These are phyloP conservation scores for Ricinus communis DNA, from an alignment of 345 rosid species.

Conservation along the genomic window DNA sequence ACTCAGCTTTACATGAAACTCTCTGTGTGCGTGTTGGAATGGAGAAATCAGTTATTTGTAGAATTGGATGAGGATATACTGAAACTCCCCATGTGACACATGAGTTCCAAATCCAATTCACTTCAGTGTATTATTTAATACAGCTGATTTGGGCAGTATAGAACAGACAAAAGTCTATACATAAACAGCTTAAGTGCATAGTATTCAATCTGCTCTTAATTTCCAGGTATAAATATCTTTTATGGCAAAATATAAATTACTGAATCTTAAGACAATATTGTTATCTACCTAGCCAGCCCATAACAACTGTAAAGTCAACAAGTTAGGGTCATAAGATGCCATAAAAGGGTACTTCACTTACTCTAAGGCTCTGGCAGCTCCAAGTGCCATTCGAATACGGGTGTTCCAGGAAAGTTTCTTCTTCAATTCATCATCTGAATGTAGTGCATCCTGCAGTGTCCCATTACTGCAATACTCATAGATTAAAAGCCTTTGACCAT, in stretches of 20 bases:
- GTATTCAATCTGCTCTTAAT: background rate
- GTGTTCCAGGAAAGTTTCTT: slow-evolving; percentile 71
- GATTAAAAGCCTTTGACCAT: slow-evolving; percentile 83
- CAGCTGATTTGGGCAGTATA: background rate
- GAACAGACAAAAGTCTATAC: background rate
- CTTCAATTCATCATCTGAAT: slow-evolving; percentile 75
- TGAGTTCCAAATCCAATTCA: background rate
- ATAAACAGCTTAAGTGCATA: background rate
- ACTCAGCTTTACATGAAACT: background rate
- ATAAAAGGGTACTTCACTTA: slow-evolving; percentile 40
- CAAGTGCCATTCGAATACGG: slow-evolving; percentile 83
- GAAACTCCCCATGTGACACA: background rate
- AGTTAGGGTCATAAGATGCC: background rate
- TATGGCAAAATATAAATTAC: too few relatives aligned
- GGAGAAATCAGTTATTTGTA: too few relatives aligned
- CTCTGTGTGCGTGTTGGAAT: too few relatives aligned
- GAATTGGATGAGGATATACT: too few relatives aligned
- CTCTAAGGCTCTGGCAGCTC: slow-evolving; percentile 96
- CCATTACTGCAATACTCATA: slow-evolving; percentile 88
- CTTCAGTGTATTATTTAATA: background rate
- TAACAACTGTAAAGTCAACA: background rate
- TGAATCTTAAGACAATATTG: too few relatives aligned
- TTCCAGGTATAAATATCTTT: background rate
- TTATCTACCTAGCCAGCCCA: background rate
- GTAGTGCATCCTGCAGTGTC: slow-evolving; percentile 76